phyloP scores from a whole-genome alignment of 345 rosid species.

The Hibiscus mutabilis region DNA sequence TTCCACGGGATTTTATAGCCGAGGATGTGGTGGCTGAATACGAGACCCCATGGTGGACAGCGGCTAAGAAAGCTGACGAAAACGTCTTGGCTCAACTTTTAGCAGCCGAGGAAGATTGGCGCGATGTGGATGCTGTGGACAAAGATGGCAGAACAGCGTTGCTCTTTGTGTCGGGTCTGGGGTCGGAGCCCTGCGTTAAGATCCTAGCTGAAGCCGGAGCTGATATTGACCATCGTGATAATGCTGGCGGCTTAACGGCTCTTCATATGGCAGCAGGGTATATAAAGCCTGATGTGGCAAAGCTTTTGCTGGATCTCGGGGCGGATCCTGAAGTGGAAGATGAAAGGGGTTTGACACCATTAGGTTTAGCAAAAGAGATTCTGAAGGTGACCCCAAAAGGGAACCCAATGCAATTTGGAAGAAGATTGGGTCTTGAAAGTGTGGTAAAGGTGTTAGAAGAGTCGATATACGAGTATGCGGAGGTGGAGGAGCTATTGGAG shows the following conservation, averaged over 20 bases:
- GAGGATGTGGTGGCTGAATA: conserved; percentile 80
- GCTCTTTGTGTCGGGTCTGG: conserved; percentile 74
- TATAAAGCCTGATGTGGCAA: conserved; percentile 58
- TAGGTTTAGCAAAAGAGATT: conserved; percentile 62
- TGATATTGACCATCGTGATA: conserved; percentile 52
- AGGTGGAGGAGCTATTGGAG: conserved; percentile 75
- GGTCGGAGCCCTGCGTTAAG: conserved; percentile 66
- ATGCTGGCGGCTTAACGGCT: conserved; percentile 67
- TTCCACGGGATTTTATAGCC: conserved; percentile 62
- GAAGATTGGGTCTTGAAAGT: conserved; percentile 71
- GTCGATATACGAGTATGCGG: conserved; percentile 62
- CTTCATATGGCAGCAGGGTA: conserved; percentile 94
- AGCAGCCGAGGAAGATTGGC: conserved; percentile 39
- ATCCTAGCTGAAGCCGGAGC: conserved; percentile 73
- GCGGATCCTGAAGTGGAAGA: conserved; percentile 70
- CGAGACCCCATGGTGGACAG: conserved; percentile 93
- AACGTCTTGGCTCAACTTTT: conserved; percentile 42
- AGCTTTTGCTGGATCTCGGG: conserved; percentile 50
- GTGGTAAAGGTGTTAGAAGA: conserved; percentile 47
- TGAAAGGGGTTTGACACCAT: conserved; percentile 59
- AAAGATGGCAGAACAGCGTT: conserved; percentile 76
- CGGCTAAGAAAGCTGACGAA: conserved; percentile 82
- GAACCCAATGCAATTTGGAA: conserved; percentile 64
- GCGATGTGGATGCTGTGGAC: conserved; percentile 76
- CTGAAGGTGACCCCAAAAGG: conserved; percentile 71